Evolutionary conservation across 148 eudicot genomes (phyloP), one percentile per base, ranked within the genome.

Genomic region (Chenopodium quinoa): DNA sequence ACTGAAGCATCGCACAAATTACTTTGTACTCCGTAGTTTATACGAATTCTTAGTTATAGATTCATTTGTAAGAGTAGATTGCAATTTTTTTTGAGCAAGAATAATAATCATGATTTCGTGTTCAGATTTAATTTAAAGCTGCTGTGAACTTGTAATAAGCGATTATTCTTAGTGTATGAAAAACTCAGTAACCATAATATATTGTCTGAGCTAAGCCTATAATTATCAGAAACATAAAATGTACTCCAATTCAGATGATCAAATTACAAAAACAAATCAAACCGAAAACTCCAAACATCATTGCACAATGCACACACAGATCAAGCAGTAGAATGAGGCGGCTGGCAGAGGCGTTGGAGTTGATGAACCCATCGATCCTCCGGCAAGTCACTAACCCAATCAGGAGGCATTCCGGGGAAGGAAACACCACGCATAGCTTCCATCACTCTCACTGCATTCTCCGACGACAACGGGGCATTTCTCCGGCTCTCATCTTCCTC

Each of bases 341-440:
- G 81, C 46, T 56, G 81, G 56, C 91, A 84, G 78, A 88, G 31
- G 23, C 86, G 85, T 19, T 89, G 87, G 56, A 94, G 85, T 82
- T 82, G 94, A 84, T 88, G 66, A 54, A 88, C 74, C 97, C 91
- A 94, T 73, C 86, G 88, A 50, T 92, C 94, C 77, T 94, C 97
- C 0, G 91, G 81, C 7, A 93, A 71, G 46, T 54, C 76, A 25
- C 34, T 76, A n/a, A 86, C 87, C 98, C 97, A 94, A 67, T 86
- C 88, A 3, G 97, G 98, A 78, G 89, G 83, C 14, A 62, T 56
- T 46, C 93, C 97, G 47, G 85, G 72, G 16, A 94, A 87, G 3
- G 91, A 85, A 47, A 93, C 75, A 16, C 91, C 87, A 19, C 93
- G 91, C 97, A 93, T 93, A 12, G 97, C 97, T 78, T 93, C 94